Conservation (phyloP, 345 rosid species). For the Angophora floribunda region DNA sequence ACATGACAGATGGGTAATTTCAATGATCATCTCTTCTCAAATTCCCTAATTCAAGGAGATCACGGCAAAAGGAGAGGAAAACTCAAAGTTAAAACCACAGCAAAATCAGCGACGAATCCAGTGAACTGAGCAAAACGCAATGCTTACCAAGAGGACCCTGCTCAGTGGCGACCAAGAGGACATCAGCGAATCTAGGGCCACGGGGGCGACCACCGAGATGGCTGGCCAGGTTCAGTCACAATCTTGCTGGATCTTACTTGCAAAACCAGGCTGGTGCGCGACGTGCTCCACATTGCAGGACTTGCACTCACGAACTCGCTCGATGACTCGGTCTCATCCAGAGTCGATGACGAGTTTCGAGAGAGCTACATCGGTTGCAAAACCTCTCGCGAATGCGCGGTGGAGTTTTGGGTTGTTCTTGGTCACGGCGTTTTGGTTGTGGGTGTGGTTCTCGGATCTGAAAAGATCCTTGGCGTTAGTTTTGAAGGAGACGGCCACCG, state of each 20-base stretch:
- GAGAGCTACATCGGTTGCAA: no score
- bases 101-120: neutral
- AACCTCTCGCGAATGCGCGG: no score
- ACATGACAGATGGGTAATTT: neutral
- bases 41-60: neutral
- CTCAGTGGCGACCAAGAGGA: conserved; percentile 51
- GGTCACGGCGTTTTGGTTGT: no score
- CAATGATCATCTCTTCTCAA: neutral
- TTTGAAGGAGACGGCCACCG: no score
- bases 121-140: neutral
- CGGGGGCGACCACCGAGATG: no score
- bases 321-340: neutral
- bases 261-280: neutral
- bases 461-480: no score
- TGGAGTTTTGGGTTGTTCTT: no score
- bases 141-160: neutral
- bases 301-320: neutral
- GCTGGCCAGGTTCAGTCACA: neutral
- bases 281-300: neutral
- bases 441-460: no score
- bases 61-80: neutral
- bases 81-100: neutral
- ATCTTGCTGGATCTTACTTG: neutral
- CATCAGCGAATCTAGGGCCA: conserved; percentile 30
- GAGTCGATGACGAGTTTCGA: no score